phyloP scores from a whole-genome alignment of 2,329 filamentous ascomycete species.

The Xylariaceae sp. region DNA sequence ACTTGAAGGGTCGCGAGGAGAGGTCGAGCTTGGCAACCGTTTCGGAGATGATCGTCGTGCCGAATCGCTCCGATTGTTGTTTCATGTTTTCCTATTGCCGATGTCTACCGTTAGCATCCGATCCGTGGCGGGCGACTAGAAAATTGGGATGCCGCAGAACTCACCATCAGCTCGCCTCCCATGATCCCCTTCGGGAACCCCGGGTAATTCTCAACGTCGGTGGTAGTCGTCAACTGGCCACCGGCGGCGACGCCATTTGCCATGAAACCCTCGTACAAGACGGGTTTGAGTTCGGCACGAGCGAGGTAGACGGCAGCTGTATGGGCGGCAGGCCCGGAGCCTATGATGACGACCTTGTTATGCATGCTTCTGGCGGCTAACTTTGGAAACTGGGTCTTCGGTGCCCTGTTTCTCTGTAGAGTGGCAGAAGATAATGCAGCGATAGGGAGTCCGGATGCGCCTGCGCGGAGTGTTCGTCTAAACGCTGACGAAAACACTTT shows the following conservation, averaged over 20 bases:
- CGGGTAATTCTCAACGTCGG: conserved; percentile 97
- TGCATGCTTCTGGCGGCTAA: conserved; percentile 72
- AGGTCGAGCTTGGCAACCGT: conserved; percentile 90
- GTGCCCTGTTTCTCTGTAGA: conserved; percentile 52
- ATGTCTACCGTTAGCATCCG: neutral
- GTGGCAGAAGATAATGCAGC: conserved; percentile 69
- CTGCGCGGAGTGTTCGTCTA: conserved; percentile 74
- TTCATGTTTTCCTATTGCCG: conserved; percentile 76
- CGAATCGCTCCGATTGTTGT: conserved; percentile 86
- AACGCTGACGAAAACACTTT: conserved; percentile 92
- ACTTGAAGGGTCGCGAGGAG: conserved; percentile 82
- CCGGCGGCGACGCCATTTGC: conserved; percentile 95
- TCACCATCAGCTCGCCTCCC: conserved; percentile 82
- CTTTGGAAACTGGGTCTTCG: conserved; percentile 41
- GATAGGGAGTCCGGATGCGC: conserved; percentile 72
- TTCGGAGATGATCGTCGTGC: conserved; percentile 90
- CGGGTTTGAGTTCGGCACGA: conserved; percentile 90
- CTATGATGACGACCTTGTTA: conserved; percentile 88
- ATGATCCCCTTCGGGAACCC: conserved; percentile 90
- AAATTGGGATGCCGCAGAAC: conserved; percentile 23
- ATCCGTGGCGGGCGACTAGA: neutral
- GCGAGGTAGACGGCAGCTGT: conserved; percentile 96
- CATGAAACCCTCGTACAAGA: conserved; percentile 97
- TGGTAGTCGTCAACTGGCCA: conserved; percentile 96
- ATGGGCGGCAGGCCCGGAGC: conserved; percentile 96